phyloP scores from a whole-genome alignment of 2,329 filamentous ascomycete genomes.

The Trichoderma aggressivum region DNA sequence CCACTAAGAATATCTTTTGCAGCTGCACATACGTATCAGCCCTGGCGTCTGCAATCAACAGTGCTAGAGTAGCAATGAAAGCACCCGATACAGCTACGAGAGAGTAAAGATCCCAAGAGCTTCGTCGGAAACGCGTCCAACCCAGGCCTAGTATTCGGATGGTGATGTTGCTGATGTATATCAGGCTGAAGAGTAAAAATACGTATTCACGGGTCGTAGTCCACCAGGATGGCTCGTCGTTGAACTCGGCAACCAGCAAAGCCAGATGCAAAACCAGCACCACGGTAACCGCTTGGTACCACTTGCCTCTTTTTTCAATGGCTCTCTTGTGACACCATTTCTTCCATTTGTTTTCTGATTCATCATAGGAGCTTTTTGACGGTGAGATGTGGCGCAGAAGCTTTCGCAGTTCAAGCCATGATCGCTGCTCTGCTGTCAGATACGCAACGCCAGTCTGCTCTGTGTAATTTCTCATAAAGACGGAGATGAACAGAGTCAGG shows the following conservation, averaged over 20 bases:
- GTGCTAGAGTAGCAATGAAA: slow-evolving; percentile 72
- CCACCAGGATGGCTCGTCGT: slow-evolving; percentile 71
- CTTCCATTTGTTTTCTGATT: slow-evolving; percentile 73
- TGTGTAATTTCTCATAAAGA: slow-evolving; percentile 99
- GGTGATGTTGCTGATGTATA: slow-evolving; percentile 78
- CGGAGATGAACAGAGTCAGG: slow-evolving; percentile 93
- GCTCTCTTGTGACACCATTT: slow-evolving; percentile 94
- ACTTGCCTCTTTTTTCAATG: slow-evolving; percentile 88
- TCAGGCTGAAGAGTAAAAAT: slow-evolving; percentile 76
- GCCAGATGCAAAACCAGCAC: slow-evolving; percentile 79
- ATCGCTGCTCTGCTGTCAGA: slow-evolving; percentile 90
- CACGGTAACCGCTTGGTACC: slow-evolving; percentile 79
- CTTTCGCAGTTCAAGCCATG: slow-evolving; percentile 94
- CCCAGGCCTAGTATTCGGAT: slow-evolving; percentile 85
- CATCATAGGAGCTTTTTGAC: slow-evolving; percentile 83
- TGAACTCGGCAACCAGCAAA: slow-evolving; percentile 81
- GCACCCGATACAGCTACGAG: slow-evolving; percentile 75
- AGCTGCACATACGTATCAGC: slow-evolving; percentile 69
- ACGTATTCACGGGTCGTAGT: slow-evolving; percentile 66
- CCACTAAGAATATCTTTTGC: slow-evolving; percentile 92
- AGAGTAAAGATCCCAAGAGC: slow-evolving; percentile 94
- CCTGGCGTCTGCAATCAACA: slow-evolving; percentile 62
- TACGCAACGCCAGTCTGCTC: slow-evolving; percentile 97
- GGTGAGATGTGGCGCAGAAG: slow-evolving; percentile 88
- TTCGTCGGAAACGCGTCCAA: slow-evolving; percentile 86